A percentile compares a stretch with the other conserved stretches of the same genome.
phyloP scores from a whole-genome alignment of 768 basidiomycete genomes.

The Tricholoma bakamatsutake region DNA sequence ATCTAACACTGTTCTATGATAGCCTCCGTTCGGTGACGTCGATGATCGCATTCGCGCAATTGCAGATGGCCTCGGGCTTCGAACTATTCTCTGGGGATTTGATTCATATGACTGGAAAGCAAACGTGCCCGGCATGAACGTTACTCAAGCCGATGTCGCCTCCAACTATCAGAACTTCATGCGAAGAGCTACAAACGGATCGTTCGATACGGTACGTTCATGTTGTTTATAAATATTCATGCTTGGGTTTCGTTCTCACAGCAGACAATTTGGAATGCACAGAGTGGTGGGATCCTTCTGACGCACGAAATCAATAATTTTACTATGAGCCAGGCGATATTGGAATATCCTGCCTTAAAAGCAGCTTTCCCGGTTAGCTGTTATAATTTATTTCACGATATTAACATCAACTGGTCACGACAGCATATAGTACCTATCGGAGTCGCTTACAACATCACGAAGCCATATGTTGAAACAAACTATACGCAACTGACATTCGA shows the following conservation, averaged over 20 bases:
- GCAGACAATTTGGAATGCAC: not conserved
- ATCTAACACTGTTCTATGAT: not conserved
- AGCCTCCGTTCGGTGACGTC: slow-evolving; percentile 63
- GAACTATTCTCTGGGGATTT: slow-evolving; percentile 68
- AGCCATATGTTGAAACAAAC: slow-evolving; percentile 47
- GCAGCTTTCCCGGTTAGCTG: slow-evolving; percentile 38
- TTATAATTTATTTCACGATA: not conserved
- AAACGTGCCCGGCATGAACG: slow-evolving; percentile 30
- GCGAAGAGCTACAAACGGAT: slow-evolving; percentile 35
- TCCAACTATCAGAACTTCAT: slow-evolving; percentile 52
- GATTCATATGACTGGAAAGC: slow-evolving; percentile 74
- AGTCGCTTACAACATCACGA: slow-evolving; percentile 43
- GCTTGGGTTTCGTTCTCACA: not conserved
- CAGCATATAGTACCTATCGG: slow-evolving; percentile 49
- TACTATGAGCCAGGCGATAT: slow-evolving; percentile 57
- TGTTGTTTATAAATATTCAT: not conserved
- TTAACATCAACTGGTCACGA: not conserved
- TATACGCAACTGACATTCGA: slow-evolving; percentile 37
- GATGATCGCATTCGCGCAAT: slow-evolving; percentile 76
- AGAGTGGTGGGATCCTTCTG: slow-evolving; percentile 48
- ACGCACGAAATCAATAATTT: slow-evolving; percentile 57
- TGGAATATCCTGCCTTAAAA: slow-evolving; percentile 41
- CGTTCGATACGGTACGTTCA: slow-evolving; percentile 31
- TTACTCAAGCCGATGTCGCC: slow-evolving; percentile 41
- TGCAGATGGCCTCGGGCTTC: slow-evolving; percentile 58